phyloP scores from a whole-genome alignment of 768 basidiomycete genomes.

The Leccinum obscurum region DNA sequence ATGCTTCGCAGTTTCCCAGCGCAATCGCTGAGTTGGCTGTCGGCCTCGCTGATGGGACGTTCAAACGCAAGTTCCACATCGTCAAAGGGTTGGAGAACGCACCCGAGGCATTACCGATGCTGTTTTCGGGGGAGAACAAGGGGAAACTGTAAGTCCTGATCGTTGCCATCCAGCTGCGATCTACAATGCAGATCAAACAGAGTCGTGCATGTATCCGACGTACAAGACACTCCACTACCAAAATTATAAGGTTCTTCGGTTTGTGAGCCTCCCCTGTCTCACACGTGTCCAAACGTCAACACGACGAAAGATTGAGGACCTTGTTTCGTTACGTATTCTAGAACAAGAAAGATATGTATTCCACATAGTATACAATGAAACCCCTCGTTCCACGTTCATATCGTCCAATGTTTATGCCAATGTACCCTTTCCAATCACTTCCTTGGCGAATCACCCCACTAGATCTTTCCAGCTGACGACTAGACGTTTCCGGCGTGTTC shows the following conservation, averaged over 20 bases:
- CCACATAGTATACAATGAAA: constrained; percentile 8
- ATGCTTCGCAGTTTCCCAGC: constrained; percentile 54
- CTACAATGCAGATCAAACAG: constrained; percentile 33
- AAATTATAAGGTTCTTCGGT: constrained; percentile 9
- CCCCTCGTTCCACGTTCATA: background rate
- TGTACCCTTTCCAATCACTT: constrained; percentile 9
- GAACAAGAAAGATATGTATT: constrained; percentile 18
- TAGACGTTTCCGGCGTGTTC: constrained; percentile 17
- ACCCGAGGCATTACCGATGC: constrained; percentile 63
- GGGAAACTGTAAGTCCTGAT: constrained; percentile 61
- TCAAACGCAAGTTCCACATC: constrained; percentile 80
- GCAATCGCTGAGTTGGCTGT: constrained; percentile 58
- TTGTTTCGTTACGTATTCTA: background rate
- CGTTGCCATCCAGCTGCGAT: background rate
- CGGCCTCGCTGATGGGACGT: constrained; percentile 63
- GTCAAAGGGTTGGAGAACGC: constrained; percentile 75
- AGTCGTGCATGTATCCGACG: constrained; percentile 59
- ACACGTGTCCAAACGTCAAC: background rate
- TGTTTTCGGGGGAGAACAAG: constrained; percentile 76
- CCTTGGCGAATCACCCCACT: background rate
- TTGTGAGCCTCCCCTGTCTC: background rate
- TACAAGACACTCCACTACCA: constrained; percentile 11
- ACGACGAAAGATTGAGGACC: background rate
- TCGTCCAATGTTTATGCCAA: background rate
- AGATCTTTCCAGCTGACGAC: background rate